Base-by-base conservation (phyloP, 768 basidiomycete species). In the Leccinum obscurum region DNA sequence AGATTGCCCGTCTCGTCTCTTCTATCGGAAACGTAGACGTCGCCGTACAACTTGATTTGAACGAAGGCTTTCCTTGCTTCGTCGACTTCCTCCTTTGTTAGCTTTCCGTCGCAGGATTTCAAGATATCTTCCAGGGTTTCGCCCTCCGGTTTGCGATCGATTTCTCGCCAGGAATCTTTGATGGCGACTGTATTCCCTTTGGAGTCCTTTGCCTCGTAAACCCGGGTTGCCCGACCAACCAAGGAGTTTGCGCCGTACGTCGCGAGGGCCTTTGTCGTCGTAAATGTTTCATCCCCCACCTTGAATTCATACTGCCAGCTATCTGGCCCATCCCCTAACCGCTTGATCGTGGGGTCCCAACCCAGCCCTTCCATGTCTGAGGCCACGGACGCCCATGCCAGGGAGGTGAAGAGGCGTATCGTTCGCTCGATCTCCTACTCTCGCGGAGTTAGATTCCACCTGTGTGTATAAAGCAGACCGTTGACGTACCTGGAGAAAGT, bases 111-210 rank as follows among this genome's bases (percentile, higher is more conserved):
- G 6, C 39, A 41, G 20, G 28, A 53, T 53, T 32, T 20, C 52
- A 53, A 9, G 11, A 53, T 37, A 1, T 2, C 28, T 15, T 34
- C n/a, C 20, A 37, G 20, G n/a, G 24, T 53, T 7, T 6, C 6
- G 4, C 52, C 52, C 14, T 53, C 52, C 1, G 3, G n/a, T 7
- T 53, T 8, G 3, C 34, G 34, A 10, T 35, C 22, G 9, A 3
- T 0, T 1, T 35, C 54, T 30, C 59, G 15, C 62, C 66, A 67
- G 0, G 58, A 64, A 8, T 59, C 48, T 17, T 67, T 64, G 1
- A 63, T 56, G 0, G 13, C 57, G 0, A 64, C 50, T 0, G 7
- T 39, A 0, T 55, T 52, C 3, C 50, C 51, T 0, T 35, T 0
- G 7, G 14, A 15, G 2, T 64, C 62, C 41, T 9, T 6, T 0